Base-by-base conservation (phyloP, 345 rosid species). In the Sisymbrium irio region DNA sequence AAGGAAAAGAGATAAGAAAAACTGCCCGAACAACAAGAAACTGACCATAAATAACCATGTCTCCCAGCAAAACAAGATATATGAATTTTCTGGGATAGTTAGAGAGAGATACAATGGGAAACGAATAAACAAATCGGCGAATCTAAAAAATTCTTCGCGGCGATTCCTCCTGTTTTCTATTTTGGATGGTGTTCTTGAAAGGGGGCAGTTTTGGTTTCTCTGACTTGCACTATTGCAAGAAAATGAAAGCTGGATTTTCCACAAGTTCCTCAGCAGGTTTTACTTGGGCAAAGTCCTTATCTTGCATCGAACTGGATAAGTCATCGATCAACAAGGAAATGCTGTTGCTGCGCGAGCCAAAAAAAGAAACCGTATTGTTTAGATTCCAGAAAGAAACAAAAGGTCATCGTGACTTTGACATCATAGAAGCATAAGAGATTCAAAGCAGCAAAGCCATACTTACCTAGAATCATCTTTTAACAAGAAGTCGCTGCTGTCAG, bases 391-490 rank as follows among this genome's bases (percentile, higher is more conserved):
- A 55, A 68, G 32, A 41, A 41, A 18, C 14, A 41, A 40, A 14
- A 56, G 18, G 53, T 46, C 58, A 70, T 46, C 47, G 49, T 35
- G 18, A 37, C 17, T 60, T 36, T 46, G 12, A 20, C 18, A 1
- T 20, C 71, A 28, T 71, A 35, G 59, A 11, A 30, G 28, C 46
- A 17, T 15, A 51, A 45, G 53, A 25, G 51, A 15, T 40, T 32
- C 54, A 27, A 15, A 45, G 39, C n/a, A 36, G 30, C 41, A 50
- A 72, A 65, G 25, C 62, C 30, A 66, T 1, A 50, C 69, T 65
- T 56, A 88, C 99, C 93, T 83, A 41, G 97, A 88, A 87, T 85
- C 87, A 82, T 89, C 97, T 73, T 89, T 97, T 80, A 95, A 77
- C 83, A 95, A 83, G 77, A 95, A 95, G 70, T 96, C 88, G 76